phyloP scores from a whole-genome alignment of 2,329 filamentous ascomycete species.

The Hypoxylon sp. region DNA sequence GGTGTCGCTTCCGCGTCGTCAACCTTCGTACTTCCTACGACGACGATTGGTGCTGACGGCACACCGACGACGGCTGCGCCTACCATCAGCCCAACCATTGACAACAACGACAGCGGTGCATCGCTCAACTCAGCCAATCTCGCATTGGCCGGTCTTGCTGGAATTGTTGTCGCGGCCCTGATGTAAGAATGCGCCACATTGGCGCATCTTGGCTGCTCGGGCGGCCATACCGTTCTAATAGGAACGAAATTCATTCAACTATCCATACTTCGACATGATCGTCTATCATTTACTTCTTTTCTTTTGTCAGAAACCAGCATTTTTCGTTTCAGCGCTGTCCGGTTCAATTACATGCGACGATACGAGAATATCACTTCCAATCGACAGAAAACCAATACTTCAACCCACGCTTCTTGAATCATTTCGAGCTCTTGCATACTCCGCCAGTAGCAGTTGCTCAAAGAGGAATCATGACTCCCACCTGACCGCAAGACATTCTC shows the following conservation, averaged over 20 bases:
- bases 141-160: constrained; percentile 62
- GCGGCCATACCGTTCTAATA: constrained; percentile 18
- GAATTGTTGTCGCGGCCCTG: constrained; percentile 63
- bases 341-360: constrained; percentile 48
- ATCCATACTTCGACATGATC: constrained; percentile 43
- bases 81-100: constrained; percentile 51
- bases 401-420: constrained; percentile 25
- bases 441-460: constrained; percentile 21
- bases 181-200: constrained; percentile 56
- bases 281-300: constrained; percentile 45
- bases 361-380: constrained; percentile 45
- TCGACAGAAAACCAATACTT: constrained; percentile 41
- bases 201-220: constrained; percentile 26
- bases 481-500: constrained; percentile 43
- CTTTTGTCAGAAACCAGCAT: constrained; percentile 51
- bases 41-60: constrained; percentile 47
- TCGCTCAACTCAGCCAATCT: constrained; percentile 58
- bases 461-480: constrained; percentile 29
- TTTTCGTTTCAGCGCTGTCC: constrained; percentile 45
- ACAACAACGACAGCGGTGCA: constrained; percentile 58
- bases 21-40: constrained; percentile 41
- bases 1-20: constrained; percentile 43
- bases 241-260: constrained; percentile 16
- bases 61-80: constrained; percentile 46
- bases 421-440: constrained; percentile 37